Conservation (phyloP, 2,329 filamentous ascomycete species). For the Cadophora gregata region DNA sequence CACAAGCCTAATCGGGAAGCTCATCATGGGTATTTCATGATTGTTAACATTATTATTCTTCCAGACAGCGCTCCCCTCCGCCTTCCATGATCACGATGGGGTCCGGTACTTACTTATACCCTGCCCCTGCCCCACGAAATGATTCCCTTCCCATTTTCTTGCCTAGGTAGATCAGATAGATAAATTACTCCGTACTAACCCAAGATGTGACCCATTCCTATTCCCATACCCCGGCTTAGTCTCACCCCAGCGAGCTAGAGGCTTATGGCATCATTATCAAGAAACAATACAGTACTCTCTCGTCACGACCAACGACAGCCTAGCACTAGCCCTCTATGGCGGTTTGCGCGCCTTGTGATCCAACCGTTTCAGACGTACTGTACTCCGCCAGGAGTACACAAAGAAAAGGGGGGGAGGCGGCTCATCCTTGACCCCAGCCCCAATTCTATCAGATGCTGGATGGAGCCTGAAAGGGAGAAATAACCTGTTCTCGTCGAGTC, state of each 20-base stretch:
- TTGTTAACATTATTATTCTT: no score
- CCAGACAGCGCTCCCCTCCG: no score
- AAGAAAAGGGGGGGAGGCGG: not conserved
- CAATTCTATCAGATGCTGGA: no score
- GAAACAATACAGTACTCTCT: conserved; percentile 8
- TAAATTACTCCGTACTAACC: not conserved
- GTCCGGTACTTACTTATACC: no score
- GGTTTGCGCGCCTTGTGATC: not conserved
- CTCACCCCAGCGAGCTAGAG: conserved; percentile 1
- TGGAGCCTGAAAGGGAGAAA: no score
- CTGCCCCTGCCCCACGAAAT: no score
- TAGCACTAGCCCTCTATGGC: not conserved
- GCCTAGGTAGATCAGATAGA: no score
- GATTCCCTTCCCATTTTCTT: no score
- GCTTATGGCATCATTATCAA: conserved; percentile 10
- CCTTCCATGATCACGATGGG: no score
- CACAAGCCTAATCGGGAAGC: not conserved
- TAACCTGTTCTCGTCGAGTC: not conserved
- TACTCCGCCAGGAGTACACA: not conserved
- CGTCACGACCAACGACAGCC: not conserved
- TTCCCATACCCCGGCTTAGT: not conserved
- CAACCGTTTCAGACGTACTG: not conserved
- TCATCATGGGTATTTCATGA: no score
- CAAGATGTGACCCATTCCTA: not conserved
- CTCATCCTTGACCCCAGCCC: not conserved